These are phyloP conservation scores for Penicillium sp. DNA, from an alignment of 2,329 filamentous ascomycete species.

Conservation along the genomic window DNA sequence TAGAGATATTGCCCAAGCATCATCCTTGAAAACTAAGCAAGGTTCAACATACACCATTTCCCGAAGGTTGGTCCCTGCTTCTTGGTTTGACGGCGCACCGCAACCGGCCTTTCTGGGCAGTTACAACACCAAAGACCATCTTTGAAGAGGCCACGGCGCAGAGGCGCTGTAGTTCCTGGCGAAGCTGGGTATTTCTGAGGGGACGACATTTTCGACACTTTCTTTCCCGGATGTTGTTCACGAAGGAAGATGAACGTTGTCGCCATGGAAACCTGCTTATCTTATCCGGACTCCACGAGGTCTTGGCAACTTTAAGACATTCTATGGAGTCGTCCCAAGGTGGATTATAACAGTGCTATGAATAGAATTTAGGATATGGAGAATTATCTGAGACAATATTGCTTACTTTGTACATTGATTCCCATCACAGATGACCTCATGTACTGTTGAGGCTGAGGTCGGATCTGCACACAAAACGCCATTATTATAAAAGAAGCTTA, in stretches of 20 bases:
- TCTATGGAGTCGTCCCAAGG: neutral
- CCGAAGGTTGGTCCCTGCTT: conserved; percentile 58
- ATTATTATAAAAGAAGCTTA: conserved; percentile 1
- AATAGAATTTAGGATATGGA: neutral
- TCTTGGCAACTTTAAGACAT: conserved; percentile 4
- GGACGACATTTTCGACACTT: conserved; percentile 22
- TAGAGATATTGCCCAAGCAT: neutral
- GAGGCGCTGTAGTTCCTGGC: conserved; percentile 22
- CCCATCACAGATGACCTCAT: neutral
- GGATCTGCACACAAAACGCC: neutral
- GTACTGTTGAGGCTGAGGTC: neutral
- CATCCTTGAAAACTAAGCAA: neutral
- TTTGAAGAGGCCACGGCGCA: conserved; percentile 40
- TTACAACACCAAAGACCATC: conserved; percentile 54
- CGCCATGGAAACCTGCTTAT: conserved; percentile 9
- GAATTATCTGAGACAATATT: neutral
- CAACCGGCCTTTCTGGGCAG: conserved; percentile 54
- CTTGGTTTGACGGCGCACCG: conserved; percentile 56
- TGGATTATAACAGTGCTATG: neutral
- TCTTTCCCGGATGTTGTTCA: conserved; percentile 14
- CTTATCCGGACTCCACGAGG: conserved; percentile 3
- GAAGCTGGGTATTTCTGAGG: conserved; percentile 20
- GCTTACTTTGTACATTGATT: neutral
- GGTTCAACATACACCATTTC: conserved; percentile 46
- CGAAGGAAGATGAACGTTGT: neutral